Conservation (phyloP, 1,139 yeast genomes). For the Debaryomyces udenii region DNA sequence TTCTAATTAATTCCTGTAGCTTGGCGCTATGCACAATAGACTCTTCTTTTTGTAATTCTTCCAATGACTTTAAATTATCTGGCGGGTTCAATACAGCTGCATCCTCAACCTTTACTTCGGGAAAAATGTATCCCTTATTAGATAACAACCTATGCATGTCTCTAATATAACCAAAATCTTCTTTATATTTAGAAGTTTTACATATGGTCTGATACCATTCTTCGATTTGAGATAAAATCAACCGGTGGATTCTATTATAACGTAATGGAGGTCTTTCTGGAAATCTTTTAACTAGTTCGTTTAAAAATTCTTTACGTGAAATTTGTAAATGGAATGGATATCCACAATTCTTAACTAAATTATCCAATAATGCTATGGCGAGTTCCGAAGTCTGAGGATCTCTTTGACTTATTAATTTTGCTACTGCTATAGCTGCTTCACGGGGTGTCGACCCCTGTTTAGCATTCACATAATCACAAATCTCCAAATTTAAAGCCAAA, state of each 20-base stretch:
- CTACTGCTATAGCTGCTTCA: slow-evolving; percentile 92
- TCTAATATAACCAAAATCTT: slow-evolving; percentile 86
- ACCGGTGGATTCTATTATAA: slow-evolving; percentile 79
- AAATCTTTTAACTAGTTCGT: slow-evolving; percentile 88
- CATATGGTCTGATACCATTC: slow-evolving; percentile 98
- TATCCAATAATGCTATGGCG: slow-evolving; percentile 69
- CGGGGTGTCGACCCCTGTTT: slow-evolving; percentile 91
- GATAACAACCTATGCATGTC: slow-evolving; percentile 93
- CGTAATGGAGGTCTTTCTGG: slow-evolving; percentile 94
- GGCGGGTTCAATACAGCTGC: slow-evolving; percentile 93
- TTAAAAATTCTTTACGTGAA: slow-evolving; percentile 90
- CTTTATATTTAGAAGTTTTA: slow-evolving; percentile 85
- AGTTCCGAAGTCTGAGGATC: slow-evolving; percentile 77
- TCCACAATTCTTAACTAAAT: slow-evolving; percentile 95
- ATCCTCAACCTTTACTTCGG: slow-evolving; percentile 87
- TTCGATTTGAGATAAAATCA: slow-evolving; percentile 87
- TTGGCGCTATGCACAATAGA: slow-evolving; percentile 92
- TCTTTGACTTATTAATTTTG: slow-evolving; percentile 76
- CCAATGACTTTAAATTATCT: slow-evolving; percentile 84
- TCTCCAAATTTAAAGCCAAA: slow-evolving; percentile 83
- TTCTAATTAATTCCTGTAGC: slow-evolving; percentile 89
- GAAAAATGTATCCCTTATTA: slow-evolving; percentile 89
- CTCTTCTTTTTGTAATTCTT: slow-evolving; percentile 91
- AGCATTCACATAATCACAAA: slow-evolving; percentile 89
- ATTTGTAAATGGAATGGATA: slow-evolving; percentile 95